Evolutionary conservation across 345 rosid genomes (phyloP), one percentile per base, ranked within the genome.

Genomic region (Eutrema japonicum): DNA sequence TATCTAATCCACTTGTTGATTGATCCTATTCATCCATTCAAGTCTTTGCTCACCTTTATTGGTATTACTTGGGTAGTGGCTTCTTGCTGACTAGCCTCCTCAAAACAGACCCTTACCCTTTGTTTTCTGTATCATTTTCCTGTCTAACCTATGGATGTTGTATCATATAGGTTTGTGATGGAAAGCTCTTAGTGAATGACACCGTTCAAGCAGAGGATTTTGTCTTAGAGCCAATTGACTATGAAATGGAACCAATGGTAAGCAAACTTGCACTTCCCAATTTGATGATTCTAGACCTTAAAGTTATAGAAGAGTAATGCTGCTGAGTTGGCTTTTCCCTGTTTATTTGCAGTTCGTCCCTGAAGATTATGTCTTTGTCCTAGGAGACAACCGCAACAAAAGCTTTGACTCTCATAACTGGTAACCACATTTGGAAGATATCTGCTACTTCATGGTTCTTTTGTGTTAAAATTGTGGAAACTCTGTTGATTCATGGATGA

Each of bases 321-420:
- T 35, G 57, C 64, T 78, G 50, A 77, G 26, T 27, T 58, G 13
- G 8, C 2, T 37, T 9, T 32, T 27, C 52, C 52, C 48, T 64
- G 65, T 61, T 66, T 12, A 13, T 42, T 72, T 82, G 79, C 86
- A 93, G 98, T 52, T 82, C 66, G 90, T 93, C 64, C 98, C 97
- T 35, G 85, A 86, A 80, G 98, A 88, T 43, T 85, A 76, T 74
- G 98, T 93, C 40, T 91, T 88, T 66, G 98, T 93, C 51, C 64
- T 93, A 88, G 97, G 98, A 64, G 98, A 93, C 82, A 93, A 93
- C 64, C 93, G 97, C 10, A 93, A 93, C 67, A 85, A 89, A 79
- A 93, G 98, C 74, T 85, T 83, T 43, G 98, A 93, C 79, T 93
- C 98, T 53, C 97, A 88, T 76, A 68, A 84, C 82, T 93, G 98